phyloP scores from a whole-genome alignment of 768 basidiomycete genomes.

The Leccinum ochraceum region DNA sequence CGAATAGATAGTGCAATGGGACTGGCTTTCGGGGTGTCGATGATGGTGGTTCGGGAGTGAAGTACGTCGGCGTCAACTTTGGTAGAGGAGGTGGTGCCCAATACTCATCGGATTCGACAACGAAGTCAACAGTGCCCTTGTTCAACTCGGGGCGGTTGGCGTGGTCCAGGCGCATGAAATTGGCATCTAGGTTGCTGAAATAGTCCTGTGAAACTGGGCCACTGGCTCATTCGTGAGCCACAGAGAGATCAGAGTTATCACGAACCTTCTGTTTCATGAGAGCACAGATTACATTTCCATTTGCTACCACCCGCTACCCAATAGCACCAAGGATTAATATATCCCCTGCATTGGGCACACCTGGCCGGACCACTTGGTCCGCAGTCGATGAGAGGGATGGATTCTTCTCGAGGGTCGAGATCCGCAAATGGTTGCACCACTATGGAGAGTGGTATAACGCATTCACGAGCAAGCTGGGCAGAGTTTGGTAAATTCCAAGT shows the following conservation, averaged over 20 bases:
- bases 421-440: conserved; percentile 91
- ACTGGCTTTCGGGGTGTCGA: conserved; percentile 52
- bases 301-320: conserved; percentile 81
- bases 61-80: conserved; percentile 53
- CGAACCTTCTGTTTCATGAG: conserved; percentile 81
- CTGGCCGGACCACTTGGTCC: conserved; percentile 76
- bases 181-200: conserved; percentile 80
- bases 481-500: conserved; percentile 88
- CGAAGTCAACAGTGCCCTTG: conserved; percentile 90
- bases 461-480: conserved; percentile 75
- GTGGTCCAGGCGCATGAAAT: conserved; percentile 78
- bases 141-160: conserved; percentile 81
- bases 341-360: conserved; percentile 82
- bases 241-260: conserved; percentile 2
- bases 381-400: conserved; percentile 74
- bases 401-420: conserved; percentile 74
- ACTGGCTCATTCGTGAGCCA: conserved; percentile 4
- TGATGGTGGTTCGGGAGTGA: conserved; percentile 49
- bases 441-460: conserved; percentile 82
- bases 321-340: conserved; percentile 91
- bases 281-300: conserved; percentile 94
- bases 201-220: conserved; percentile 73
- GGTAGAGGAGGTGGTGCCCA: conserved; percentile 75
- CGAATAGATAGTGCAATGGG: conserved; percentile 80
- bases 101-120: conserved; percentile 72